These are phyloP conservation scores for Russula earlei DNA, from an alignment of 768 basidiomycete species.

Conservation along the genomic window DNA sequence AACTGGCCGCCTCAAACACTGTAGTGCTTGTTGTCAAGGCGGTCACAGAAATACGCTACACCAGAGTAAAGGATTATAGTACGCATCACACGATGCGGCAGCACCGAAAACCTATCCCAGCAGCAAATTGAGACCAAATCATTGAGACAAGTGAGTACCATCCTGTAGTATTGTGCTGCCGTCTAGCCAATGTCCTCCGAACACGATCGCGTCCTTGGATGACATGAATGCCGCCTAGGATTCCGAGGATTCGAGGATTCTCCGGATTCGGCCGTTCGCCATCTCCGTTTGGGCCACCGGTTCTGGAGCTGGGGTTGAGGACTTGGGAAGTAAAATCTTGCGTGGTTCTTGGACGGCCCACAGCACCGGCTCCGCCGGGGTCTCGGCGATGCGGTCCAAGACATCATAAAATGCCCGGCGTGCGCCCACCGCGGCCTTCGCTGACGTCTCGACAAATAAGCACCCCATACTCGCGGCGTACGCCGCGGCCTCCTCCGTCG, in stretches of 20 bases:
- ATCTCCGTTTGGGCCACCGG: neutral
- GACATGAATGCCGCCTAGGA: no score
- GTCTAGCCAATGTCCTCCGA: neutral
- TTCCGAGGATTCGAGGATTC: neutral
- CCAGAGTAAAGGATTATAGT: neutral
- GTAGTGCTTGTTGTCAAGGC: neutral
- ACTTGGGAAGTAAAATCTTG: conserved; percentile 19
- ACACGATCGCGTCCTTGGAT: neutral
- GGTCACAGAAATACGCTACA: neutral
- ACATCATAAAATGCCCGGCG: conserved; percentile 67
- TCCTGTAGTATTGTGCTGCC: no score
- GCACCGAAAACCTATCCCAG: no score
- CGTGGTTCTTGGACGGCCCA: conserved; percentile 39
- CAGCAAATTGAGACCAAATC: no score
- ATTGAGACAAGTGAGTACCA: no score
- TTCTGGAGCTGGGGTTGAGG: neutral
- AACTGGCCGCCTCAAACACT: no score
- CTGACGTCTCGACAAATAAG: conserved; percentile 85
- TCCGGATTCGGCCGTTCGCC: neutral
- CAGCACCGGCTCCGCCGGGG: conserved; percentile 53
- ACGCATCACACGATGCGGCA: neutral
- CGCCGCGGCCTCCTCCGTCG: conserved; percentile 61
- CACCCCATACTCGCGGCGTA: conserved; percentile 79
- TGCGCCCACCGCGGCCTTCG: conserved; percentile 84
- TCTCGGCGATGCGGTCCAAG: conserved; percentile 73